A percentile compares a stretch with the other conserved stretches of the same genome.
These are phyloP conservation scores for Solanum virginianum DNA, from an alignment of 257 asterid genomes.

Conservation along the genomic window DNA sequence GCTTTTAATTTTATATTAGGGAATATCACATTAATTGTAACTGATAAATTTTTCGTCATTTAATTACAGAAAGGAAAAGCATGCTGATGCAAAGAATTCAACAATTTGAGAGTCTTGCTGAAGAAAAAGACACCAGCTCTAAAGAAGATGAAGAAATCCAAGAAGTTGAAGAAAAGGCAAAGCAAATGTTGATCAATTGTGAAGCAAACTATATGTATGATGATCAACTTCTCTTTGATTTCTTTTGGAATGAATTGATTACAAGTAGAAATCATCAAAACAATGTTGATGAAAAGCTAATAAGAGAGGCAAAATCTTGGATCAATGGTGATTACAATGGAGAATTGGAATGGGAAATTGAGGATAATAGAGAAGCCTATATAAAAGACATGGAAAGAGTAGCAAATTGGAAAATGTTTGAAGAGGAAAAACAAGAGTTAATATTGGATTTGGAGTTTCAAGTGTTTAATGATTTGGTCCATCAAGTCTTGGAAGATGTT, in stretches of 20 bases:
- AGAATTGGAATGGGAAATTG: slow-evolving; percentile 36
- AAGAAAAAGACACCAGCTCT: not conserved
- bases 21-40: not conserved
- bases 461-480: slow-evolving; percentile 29
- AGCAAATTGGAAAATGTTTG: slow-evolving; percentile 33
- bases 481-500: slow-evolving; percentile 32
- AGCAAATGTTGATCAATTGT: slow-evolving; percentile 8
- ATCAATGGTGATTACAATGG: slow-evolving; percentile 24
- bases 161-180: slow-evolving; percentile 26
- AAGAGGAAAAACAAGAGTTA: slow-evolving; percentile 38
- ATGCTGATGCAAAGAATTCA: slow-evolving; percentile 14
- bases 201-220: not conserved
- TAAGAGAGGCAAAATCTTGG: slow-evolving; percentile 32
- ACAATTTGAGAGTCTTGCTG: slow-evolving; percentile 7
- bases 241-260: slow-evolving; percentile 30
- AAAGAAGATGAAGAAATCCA: not conserved
- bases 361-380: slow-evolving; percentile 27
- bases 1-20: not conserved
- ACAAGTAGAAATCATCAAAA: not conserved
- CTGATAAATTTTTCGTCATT: not conserved
- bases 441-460: slow-evolving; percentile 23
- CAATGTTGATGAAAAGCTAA: slow-evolving; percentile 10
- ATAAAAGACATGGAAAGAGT: slow-evolving; percentile 48
- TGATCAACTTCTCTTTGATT: slow-evolving; percentile 26
- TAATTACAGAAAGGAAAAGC: slow-evolving; percentile 19